Conservation (phyloP, 148 eudicot genomes). For the Gaultheria prostrata region DNA sequence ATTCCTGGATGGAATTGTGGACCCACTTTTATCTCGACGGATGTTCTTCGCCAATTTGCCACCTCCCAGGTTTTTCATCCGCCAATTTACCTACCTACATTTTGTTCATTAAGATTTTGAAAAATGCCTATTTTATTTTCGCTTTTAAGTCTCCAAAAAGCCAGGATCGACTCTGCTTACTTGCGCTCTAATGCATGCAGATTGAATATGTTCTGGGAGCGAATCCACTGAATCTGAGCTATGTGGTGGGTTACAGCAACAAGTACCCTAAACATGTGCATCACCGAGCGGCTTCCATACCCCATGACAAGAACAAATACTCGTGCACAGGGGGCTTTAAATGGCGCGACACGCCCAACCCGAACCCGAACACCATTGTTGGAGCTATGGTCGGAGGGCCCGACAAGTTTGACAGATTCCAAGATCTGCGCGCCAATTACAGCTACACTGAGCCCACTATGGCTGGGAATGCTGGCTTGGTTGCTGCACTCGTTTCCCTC, state of each 20-base stretch:
- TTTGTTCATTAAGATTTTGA: no score
- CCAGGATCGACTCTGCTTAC: no score
- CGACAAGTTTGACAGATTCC: slow-evolving; percentile 40
- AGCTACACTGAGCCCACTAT: slow-evolving; percentile 57
- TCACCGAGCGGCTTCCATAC: slow-evolving; percentile 75
- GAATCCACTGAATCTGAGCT: slow-evolving; percentile 64
- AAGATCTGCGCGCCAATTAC: slow-evolving; percentile 36
- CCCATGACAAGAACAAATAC: slow-evolving; percentile 39
- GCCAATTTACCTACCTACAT: no score
- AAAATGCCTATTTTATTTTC: no score
- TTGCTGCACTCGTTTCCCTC: slow-evolving; percentile 69
- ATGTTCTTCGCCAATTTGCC: slow-evolving; percentile 52
- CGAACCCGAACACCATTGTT: slow-evolving; percentile 51
- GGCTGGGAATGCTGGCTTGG: slow-evolving; percentile 75
- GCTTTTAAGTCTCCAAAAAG: no score
- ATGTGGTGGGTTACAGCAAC: slow-evolving; percentile 57
- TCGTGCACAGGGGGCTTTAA: slow-evolving; percentile 55
- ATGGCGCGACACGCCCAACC: slow-evolving; percentile 44
- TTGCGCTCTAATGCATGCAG: slow-evolving; percentile 21
- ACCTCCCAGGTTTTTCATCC: slow-evolving; percentile 48
- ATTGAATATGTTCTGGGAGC: slow-evolving; percentile 67
- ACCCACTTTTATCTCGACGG: slow-evolving; percentile 31
- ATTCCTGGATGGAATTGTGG: slow-evolving; percentile 76
- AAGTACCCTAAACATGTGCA: slow-evolving; percentile 59
- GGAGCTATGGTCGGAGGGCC: slow-evolving; percentile 90